Conservation (phyloP, 2,329 filamentous ascomycete species). For the Monosporascus sp. region DNA sequence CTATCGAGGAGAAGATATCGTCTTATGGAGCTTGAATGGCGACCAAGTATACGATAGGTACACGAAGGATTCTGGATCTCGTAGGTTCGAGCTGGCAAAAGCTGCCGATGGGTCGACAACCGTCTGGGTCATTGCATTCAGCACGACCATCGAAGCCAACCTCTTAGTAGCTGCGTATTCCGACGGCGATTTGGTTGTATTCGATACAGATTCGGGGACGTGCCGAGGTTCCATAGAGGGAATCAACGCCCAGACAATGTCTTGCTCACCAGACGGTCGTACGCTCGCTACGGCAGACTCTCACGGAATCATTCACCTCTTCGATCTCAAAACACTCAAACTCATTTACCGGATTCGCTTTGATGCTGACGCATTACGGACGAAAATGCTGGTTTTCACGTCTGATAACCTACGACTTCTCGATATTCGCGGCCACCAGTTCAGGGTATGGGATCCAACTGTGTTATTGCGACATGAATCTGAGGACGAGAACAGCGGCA, state of each 20-base stretch:
- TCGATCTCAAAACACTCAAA: constrained; percentile 20
- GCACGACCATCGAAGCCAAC: constrained; percentile 7
- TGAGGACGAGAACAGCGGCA: constrained; percentile 13
- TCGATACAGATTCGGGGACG: constrained; percentile 13
- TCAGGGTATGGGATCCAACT: constrained; percentile 19
- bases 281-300: constrained; percentile 22
- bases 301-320: constrained; percentile 20
- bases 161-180: constrained; percentile 21
- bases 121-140: constrained; percentile 16
- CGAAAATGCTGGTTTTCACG: constrained; percentile 12
- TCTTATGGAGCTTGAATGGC: constrained; percentile 16
- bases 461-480: constrained; percentile 13
- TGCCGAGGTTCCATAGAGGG: background rate
- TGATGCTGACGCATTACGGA: background rate
- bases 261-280: constrained; percentile 22
- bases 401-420: constrained; percentile 14
- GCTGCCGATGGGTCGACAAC: constrained; percentile 6
- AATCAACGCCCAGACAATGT: constrained; percentile 15
- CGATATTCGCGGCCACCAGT: constrained; percentile 15
- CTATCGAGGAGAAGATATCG: constrained; percentile 22
- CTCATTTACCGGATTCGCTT: constrained; percentile 10
- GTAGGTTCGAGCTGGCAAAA: constrained; percentile 1
- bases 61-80: constrained; percentile 18
- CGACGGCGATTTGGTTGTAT: constrained; percentile 23
- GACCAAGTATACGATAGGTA: constrained; percentile 17